Conservation (phyloP, 2,329 filamentous ascomycete genomes). For the Furcasterigmium furcatum region DNA sequence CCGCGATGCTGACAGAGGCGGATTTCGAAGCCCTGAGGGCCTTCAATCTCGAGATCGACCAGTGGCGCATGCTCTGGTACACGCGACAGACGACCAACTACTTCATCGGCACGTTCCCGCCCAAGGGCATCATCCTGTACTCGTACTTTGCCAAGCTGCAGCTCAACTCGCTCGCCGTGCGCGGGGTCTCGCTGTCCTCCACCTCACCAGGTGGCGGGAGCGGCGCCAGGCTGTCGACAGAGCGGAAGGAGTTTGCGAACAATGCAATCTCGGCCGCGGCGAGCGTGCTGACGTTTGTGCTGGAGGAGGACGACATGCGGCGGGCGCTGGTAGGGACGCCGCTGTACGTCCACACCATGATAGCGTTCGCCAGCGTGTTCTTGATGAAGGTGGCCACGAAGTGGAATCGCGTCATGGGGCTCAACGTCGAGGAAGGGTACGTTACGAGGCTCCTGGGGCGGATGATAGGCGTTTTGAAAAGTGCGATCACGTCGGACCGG, state of each 20-base stretch:
- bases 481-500: slow-evolving; percentile 25
- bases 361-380: slow-evolving; percentile 29
- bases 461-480: slow-evolving; percentile 25
- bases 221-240: slow-evolving; percentile 1
- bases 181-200: neutral
- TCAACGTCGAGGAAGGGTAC: slow-evolving; percentile 27
- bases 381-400: slow-evolving; percentile 29
- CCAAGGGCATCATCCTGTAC: slow-evolving; percentile 30
- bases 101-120: slow-evolving; percentile 29
- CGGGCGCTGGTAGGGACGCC: slow-evolving; percentile 27
- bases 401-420: slow-evolving; percentile 25
- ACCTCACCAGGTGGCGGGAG: neutral
- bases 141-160: slow-evolving; percentile 27
- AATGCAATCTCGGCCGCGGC: slow-evolving; percentile 22
- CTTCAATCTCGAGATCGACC: slow-evolving; percentile 38
- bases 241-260: slow-evolving; percentile 12
- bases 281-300: slow-evolving; percentile 32
- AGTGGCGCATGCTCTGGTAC: slow-evolving; percentile 32
- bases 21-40: slow-evolving; percentile 31
- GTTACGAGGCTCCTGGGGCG: slow-evolving; percentile 24
- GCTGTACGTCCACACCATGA: slow-evolving; percentile 32
- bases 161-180: slow-evolving; percentile 20
- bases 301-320: slow-evolving; percentile 27
- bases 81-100: slow-evolving; percentile 15
- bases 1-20: slow-evolving; percentile 22